Conservation (phyloP, 768 basidiomycete species). For the Agaricus blazei region DNA sequence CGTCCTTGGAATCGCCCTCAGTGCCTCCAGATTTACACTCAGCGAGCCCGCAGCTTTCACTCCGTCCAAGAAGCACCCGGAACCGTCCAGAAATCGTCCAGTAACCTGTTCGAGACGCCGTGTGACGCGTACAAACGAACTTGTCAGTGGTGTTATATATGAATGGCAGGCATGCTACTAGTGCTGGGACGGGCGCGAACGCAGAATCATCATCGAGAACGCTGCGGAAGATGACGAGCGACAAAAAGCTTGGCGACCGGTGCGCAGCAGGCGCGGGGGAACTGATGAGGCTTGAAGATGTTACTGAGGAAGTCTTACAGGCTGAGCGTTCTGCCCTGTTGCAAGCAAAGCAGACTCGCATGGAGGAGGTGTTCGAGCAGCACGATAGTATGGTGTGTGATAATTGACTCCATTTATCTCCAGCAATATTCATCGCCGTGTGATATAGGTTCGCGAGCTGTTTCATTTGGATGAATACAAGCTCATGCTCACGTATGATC, state of each 20-base stretch:
- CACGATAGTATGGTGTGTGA: conserved; percentile 73
- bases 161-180: conserved; percentile 4
- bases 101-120: conserved; percentile 23
- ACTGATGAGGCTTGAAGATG: conserved; percentile 12
- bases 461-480: conserved; percentile 87
- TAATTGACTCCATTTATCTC: conserved; percentile 6
- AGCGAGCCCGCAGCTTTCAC: conserved; percentile 15
- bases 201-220: background rate
- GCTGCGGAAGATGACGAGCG: background rate
- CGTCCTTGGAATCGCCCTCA: conserved; percentile 16
- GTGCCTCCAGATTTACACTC: conserved; percentile 13
- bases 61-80: conserved; percentile 51
- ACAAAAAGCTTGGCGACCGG: background rate
- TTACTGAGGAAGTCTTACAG: conserved; percentile 23
- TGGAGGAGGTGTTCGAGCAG: conserved; percentile 53
- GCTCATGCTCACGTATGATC: conserved; percentile 73
- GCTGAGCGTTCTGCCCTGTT: conserved; percentile 43
- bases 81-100: conserved; percentile 64
- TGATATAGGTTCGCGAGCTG: conserved; percentile 66
- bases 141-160: background rate
- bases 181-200: background rate
- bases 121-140: background rate
- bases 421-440: background rate
- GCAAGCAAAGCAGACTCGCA: conserved; percentile 50
- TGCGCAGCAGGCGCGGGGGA: conserved; percentile 2